phyloP scores from a whole-genome alignment of 2,329 filamentous ascomycete genomes.

The Ascochyta viciae-villosae region DNA sequence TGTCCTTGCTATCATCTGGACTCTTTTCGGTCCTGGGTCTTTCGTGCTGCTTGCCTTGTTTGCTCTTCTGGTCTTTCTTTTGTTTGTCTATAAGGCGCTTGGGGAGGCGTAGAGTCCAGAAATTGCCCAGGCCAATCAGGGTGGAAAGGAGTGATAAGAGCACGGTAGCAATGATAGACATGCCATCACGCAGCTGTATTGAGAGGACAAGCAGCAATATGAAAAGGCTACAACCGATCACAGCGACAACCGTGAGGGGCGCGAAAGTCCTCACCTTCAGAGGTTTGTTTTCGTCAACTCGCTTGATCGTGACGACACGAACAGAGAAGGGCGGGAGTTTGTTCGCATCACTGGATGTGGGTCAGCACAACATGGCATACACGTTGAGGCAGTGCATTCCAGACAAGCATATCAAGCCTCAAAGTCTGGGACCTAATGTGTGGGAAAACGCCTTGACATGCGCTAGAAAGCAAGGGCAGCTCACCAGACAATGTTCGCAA shows the following conservation, averaged over 20 bases:
- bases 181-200: conserved; percentile 56
- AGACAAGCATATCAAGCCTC: background rate
- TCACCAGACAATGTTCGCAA: conserved; percentile 57
- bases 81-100: conserved; percentile 27
- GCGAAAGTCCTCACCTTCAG: conserved; percentile 56
- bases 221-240: conserved; percentile 56
- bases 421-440: conserved; percentile 4
- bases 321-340: conserved; percentile 50
- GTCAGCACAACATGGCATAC: background rate
- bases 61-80: conserved; percentile 6
- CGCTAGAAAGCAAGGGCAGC: conserved; percentile 10
- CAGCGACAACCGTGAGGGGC: conserved; percentile 54
- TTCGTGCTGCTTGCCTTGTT: background rate
- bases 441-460: conserved; percentile 8
- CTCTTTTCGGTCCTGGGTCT: background rate
- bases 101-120: conserved; percentile 56
- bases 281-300: conserved; percentile 27
- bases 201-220: conserved; percentile 54
- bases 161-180: conserved; percentile 58
- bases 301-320: conserved; percentile 50
- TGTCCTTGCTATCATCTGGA: background rate
- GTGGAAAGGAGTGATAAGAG: conserved; percentile 58
- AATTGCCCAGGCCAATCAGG: conserved; percentile 58
- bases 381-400: background rate
- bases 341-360: conserved; percentile 38